A percentile compares a stretch with the other conserved stretches of the same genome.
phyloP scores from a whole-genome alignment of 2,329 filamentous ascomycete genomes.

The Hortaea werneckii region DNA sequence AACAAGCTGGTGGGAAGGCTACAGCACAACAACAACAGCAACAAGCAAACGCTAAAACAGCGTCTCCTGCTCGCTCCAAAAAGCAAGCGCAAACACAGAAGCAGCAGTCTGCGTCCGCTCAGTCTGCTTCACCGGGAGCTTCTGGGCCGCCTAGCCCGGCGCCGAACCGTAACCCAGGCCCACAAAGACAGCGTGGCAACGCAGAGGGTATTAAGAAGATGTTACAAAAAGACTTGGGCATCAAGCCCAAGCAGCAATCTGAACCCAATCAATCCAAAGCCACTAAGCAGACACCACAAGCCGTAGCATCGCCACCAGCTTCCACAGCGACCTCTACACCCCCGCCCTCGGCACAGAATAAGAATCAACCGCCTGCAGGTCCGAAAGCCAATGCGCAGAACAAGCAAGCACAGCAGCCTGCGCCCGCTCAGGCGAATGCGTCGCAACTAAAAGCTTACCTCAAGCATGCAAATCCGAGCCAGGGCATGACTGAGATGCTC shows the following conservation, averaged over 20 bases:
- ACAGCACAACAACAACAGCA: constrained; percentile 5
- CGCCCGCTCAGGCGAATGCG: constrained; percentile 16
- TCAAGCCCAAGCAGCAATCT: constrained; percentile 31
- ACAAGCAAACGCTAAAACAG: constrained; percentile 20
- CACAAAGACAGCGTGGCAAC: constrained; percentile 19
- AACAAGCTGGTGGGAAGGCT: constrained; percentile 25
- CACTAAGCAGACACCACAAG: constrained; percentile 22
- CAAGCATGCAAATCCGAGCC: constrained; percentile 62
- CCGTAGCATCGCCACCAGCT: constrained; percentile 5
- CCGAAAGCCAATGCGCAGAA: constrained; percentile 23
- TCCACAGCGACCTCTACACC: constrained; percentile 11
- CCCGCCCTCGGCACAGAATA: constrained; percentile 3
- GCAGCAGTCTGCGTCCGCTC: constrained; percentile 27
- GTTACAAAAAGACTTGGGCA: constrained; percentile 51
- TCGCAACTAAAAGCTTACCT: constrained; percentile 44
- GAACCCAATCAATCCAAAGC: constrained; percentile 2
- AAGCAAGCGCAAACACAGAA: constrained; percentile 15
- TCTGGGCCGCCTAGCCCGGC: constrained; percentile 21
- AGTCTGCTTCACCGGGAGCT: constrained; percentile 20
- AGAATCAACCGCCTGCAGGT: constrained; percentile 14
- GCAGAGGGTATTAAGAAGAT: constrained; percentile 38
- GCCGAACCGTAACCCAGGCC: constrained; percentile 11
- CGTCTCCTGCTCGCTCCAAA: constrained; percentile 19
- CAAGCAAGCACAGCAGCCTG: constrained; percentile 34
- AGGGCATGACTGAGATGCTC: constrained; percentile 77